Base-by-base conservation (phyloP, 1,139 yeast genomes). In the Geotrichum bryndzae region DNA sequence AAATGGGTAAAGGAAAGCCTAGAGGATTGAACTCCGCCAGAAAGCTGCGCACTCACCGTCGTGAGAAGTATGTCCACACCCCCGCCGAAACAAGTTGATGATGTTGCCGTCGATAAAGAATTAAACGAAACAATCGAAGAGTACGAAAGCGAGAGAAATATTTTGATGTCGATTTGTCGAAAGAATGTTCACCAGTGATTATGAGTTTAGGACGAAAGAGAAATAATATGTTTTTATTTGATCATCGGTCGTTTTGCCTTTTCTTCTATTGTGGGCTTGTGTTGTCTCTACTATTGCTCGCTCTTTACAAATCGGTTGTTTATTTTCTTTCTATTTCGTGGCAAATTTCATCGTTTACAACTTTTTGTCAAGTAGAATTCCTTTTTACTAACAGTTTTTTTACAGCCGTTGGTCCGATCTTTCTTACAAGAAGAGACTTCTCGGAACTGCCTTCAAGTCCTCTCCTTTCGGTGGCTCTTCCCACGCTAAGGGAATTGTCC, bases 381-480 rank as follows among this genome's bases (percentile, higher is more conserved):
- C 1, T 25, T 25, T 25, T 50, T 61, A 38, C 62, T 60, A 60
- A 59, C 64, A 11, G n/a, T 29, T 29, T n/a, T 29, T 53, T 55
- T 64, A 67, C 73, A 79, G 82, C 91, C 94, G 97, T 85, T 94
- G 99, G 99, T 98, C 99, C 76, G 99, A 95, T 82, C 87, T 87
- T 80, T 83, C 91, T 77, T 95, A 90, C 86, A 95, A 95, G 89
- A 84, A 96, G 84, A 90, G 99, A 87, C 88, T 94, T 80, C 86
- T 95, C 79, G 99, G 99, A 76, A 94, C 99, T 74, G 97, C 98
- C 77, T 95, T 88, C 96, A 95, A 92, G 86, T 94, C 96, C 70
- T 94, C 99, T 77, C 99, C 99, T 82, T 94, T 95, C 79, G 98
- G 98, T 82, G 99, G 98, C 80, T 92, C 99, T 77, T 95, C 99